Conservation (phyloP, 2,329 filamentous ascomycete genomes). For the Colletotrichum musae region DNA sequence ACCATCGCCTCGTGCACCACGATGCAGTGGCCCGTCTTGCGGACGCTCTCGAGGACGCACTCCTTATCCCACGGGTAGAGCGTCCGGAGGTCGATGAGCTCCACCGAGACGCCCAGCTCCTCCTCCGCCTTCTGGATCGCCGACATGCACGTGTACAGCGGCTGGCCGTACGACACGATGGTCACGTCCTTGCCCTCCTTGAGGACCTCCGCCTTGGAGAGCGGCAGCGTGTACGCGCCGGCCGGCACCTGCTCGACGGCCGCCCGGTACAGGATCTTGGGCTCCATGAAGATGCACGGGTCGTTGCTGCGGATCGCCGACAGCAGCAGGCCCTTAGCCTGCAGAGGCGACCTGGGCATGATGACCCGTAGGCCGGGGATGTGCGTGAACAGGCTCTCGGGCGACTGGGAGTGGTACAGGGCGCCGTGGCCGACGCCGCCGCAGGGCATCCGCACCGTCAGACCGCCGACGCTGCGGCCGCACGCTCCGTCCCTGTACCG, state of each 20-base stretch:
- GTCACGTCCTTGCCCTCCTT: conserved; percentile 87
- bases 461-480: conserved; percentile 76
- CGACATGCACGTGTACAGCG: conserved; percentile 84
- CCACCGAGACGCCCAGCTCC: conserved; percentile 82
- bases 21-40: conserved; percentile 87
- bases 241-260: conserved; percentile 92
- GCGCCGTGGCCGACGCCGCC: conserved; percentile 92
- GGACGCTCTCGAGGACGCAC: conserved; percentile 84
- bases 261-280: conserved; percentile 92
- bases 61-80: conserved; percentile 93
- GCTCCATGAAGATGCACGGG: conserved; percentile 93
- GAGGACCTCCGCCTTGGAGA: conserved; percentile 88
- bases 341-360: conserved; percentile 86
- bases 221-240: conserved; percentile 83
- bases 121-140: conserved; percentile 83
- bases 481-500: conserved; percentile 79
- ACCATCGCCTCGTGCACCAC: conserved; percentile 95
- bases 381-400: conserved; percentile 90
- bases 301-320: conserved; percentile 85
- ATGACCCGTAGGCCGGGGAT: conserved; percentile 89
- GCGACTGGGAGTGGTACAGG: conserved; percentile 90
- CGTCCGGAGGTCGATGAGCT: conserved; percentile 90
- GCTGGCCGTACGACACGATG: conserved; percentile 90
- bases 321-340: conserved; percentile 90
- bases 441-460: conserved; percentile 92